Evolutionary conservation across 129 eudicot genomes (phyloP).

Genomic region (Helichrysum umbraculigerum): DNA sequence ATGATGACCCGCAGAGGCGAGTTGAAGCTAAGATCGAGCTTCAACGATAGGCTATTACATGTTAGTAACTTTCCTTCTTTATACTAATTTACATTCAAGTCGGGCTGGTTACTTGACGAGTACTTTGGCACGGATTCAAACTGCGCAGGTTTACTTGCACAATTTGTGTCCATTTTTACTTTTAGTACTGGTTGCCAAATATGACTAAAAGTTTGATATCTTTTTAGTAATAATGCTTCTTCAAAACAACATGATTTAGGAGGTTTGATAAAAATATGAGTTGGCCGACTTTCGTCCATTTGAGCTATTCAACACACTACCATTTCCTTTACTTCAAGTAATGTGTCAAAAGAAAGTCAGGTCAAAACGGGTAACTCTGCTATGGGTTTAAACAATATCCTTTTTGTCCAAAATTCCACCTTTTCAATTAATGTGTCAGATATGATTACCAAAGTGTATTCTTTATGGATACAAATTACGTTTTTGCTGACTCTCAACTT

Average conservation of each 20-base stretch:
- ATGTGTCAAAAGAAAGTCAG: not conserved
- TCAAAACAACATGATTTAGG: not conserved
- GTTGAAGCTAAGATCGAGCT: slow-evolving; percentile 67
- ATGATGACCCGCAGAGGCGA: slow-evolving; percentile 73
- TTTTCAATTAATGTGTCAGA: not conserved
- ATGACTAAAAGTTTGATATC: not conserved
- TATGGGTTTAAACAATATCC: not conserved
- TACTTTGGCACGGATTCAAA: not conserved
- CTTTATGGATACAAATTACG: not conserved
- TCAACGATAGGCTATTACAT: slow-evolving; percentile 50
- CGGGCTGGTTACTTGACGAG: not conserved
- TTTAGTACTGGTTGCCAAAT: not conserved
- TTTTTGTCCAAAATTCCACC: not conserved
- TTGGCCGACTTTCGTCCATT: not conserved
- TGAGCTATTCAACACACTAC: not conserved
- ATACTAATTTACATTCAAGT: not conserved
- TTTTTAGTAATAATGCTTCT: not conserved
- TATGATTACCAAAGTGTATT: not conserved
- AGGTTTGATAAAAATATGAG: not conserved
- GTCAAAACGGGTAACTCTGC: not conserved
- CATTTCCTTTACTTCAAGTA: not conserved
- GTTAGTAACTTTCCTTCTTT: slow-evolving; percentile 30
- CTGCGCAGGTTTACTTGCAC: not conserved
- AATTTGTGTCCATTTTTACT: not conserved
- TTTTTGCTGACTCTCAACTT: not conserved